A percentile compares a stretch with the other conserved stretches of the same genome.
phyloP scores from a whole-genome alignment of 148 eudicot genomes.

The Fallopia convolvulus region DNA sequence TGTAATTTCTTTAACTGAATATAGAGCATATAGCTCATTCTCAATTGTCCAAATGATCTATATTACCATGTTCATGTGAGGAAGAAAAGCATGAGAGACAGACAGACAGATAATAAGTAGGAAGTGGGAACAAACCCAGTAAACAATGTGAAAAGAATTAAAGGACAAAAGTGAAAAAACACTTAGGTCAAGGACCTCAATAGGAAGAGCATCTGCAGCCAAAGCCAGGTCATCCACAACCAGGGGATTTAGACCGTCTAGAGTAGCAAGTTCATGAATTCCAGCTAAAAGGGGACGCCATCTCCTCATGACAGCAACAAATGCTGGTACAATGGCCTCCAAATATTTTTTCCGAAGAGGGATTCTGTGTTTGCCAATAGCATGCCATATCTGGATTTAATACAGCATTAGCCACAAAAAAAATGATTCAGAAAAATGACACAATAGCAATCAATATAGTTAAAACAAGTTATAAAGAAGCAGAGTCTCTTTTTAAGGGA shows the following conservation, averaged over 20 bases:
- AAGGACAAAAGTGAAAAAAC: not conserved
- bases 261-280: conserved; percentile 86
- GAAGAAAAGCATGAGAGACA: not conserved
- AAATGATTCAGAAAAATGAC: not conserved
- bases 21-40: not conserved
- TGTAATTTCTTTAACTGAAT: not conserved
- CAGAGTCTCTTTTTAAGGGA: not conserved
- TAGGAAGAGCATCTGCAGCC: conserved; percentile 86
- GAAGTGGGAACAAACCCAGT: not conserved
- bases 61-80: not conserved
- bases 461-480: conserved; percentile 2
- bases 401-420: not conserved
- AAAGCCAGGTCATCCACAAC: conserved; percentile 80
- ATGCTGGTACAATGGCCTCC: conserved; percentile 89
- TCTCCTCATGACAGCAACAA: conserved; percentile 82
- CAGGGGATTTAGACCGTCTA: conserved; percentile 86
- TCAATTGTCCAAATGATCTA: not conserved
- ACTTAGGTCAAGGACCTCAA: conserved; percentile 52
- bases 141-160: not conserved
- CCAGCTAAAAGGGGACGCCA: conserved; percentile 98
- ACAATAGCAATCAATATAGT: not conserved
- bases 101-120: not conserved
- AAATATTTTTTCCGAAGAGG: conserved; percentile 88
- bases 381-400: conserved; percentile 80
- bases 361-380: conserved; percentile 63